A percentile compares a stretch with the other conserved stretches of the same genome.
These are phyloP conservation scores for Rhodotorula sp. DNA, from an alignment of 1,284 basidiomycete genomes.

Conservation along the genomic window DNA sequence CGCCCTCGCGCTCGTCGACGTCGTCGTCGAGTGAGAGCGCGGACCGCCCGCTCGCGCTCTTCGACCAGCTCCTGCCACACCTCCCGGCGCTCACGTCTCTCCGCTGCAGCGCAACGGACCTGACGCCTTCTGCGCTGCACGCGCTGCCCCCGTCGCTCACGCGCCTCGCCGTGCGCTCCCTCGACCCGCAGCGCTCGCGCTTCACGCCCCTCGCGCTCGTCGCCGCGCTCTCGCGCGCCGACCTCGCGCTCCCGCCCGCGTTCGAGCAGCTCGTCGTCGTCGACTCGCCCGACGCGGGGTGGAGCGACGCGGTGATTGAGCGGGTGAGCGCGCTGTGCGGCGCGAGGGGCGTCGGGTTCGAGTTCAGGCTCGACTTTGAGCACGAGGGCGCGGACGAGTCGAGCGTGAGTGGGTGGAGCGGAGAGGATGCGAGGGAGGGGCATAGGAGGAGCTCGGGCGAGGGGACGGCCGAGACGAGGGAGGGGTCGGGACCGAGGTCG, in stretches of 20 bases:
- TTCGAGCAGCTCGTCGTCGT: constrained; percentile 3
- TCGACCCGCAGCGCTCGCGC: neutral
- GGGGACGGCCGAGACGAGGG: neutral
- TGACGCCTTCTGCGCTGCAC: constrained; percentile 2
- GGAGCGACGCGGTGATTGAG: neutral
- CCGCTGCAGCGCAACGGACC: constrained; percentile 1
- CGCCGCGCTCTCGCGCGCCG: neutral
- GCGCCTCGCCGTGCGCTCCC: neutral
- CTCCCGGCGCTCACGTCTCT: neutral
- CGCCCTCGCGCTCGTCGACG: neutral
- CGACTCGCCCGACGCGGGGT: constrained; percentile 5
- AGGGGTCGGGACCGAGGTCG: neutral
- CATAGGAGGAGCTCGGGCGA: neutral
- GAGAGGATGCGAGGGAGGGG: neutral
- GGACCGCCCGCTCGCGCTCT: neutral
- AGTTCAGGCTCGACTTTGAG: constrained; percentile 10
- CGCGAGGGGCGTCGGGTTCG: constrained; percentile 2
- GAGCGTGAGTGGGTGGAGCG: neutral
- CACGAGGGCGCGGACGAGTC: neutral
- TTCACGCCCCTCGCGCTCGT: neutral
- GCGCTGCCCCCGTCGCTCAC: neutral
- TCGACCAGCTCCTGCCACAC: constrained; percentile 10
- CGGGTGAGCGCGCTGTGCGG: neutral
- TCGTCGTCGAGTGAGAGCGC: neutral
- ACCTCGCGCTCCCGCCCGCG: constrained; percentile 3